Percentiles rank a stretch among this genome's conserved stretches.
Evolutionary conservation across 1,139 yeast species (phyloP).

Genomic region (Pneumocystis wakefieldiae): DNA sequence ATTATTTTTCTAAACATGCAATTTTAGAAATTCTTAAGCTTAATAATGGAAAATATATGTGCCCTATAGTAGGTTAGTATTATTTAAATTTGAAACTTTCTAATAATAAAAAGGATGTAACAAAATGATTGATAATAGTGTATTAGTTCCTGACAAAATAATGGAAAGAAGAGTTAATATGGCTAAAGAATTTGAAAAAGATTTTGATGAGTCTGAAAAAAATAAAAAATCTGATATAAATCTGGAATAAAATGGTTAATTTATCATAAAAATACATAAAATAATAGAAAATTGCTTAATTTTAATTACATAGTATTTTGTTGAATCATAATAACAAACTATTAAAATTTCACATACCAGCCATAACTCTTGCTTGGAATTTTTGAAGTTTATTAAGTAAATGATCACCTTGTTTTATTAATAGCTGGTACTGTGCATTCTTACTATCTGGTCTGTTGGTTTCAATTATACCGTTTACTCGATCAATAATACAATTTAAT

Average conservation of each 20-base stretch:
- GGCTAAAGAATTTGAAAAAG: neutral
- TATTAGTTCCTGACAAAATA: neutral
- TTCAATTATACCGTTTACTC: constrained; percentile 88
- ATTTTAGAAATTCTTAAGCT: neutral
- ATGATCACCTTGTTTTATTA: constrained; percentile 86
- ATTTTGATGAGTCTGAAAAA: neutral
- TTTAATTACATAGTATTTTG: neutral
- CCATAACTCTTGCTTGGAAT: constrained; percentile 83
- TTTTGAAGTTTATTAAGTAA: constrained; percentile 87
- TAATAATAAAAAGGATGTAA: neutral
- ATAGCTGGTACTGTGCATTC: constrained; percentile 77
- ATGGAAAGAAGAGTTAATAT: neutral
- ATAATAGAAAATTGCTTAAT: neutral
- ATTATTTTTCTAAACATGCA: neutral
- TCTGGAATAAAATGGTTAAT: neutral
- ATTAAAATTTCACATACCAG: neutral
- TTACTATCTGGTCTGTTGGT: constrained; percentile 94
- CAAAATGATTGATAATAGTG: neutral
- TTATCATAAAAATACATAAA: neutral
- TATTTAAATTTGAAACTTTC: neutral
- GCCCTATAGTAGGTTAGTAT: neutral
- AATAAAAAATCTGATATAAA: neutral
- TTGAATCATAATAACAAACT: neutral
- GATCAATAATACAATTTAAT: constrained; percentile 87
- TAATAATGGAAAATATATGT: neutral